A percentile compares a stretch with the other conserved stretches of the same genome.
These are phyloP conservation scores for Periconia macrospinosa DNA, from an alignment of 2,329 filamentous ascomycete genomes.

Conservation along the genomic window DNA sequence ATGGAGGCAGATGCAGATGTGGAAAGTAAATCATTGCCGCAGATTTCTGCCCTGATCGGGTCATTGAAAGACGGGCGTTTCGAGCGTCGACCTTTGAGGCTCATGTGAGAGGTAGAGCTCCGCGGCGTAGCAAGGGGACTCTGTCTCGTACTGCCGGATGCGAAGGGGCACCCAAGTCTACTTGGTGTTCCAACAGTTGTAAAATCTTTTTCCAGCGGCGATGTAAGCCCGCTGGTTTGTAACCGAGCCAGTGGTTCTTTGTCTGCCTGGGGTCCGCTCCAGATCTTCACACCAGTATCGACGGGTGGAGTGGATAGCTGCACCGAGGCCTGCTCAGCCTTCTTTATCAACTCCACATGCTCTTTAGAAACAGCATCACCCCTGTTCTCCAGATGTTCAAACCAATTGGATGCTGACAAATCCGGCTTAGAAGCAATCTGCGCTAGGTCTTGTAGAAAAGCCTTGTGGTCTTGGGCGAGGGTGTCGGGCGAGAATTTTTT, in stretches of 20 bases:
- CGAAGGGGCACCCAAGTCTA: slow-evolving; percentile 80
- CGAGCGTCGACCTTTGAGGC: slow-evolving; percentile 39
- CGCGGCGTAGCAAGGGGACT: slow-evolving; percentile 47
- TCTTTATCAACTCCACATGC: slow-evolving; percentile 36
- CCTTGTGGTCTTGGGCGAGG: slow-evolving; percentile 42
- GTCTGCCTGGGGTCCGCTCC: slow-evolving; percentile 44
- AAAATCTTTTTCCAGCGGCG: slow-evolving; percentile 79
- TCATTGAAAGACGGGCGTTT: slow-evolving; percentile 47
- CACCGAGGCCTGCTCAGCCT: slow-evolving; percentile 36
- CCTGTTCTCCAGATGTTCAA: slow-evolving; percentile 37
- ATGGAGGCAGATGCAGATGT: slow-evolving; percentile 49
- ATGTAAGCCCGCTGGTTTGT: slow-evolving; percentile 41
- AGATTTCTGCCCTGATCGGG: slow-evolving; percentile 46
- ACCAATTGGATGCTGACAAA: slow-evolving; percentile 31
- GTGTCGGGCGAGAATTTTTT: slow-evolving; percentile 44
- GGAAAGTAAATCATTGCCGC: slow-evolving; percentile 47
- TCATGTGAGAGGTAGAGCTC: slow-evolving; percentile 44
- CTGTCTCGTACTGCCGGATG: slow-evolving; percentile 50
- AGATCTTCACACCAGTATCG: slow-evolving; percentile 41
- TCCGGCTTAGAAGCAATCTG: slow-evolving; percentile 33
- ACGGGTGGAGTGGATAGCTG: slow-evolving; percentile 25
- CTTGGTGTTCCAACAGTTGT: slow-evolving; percentile 83
- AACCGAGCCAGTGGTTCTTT: slow-evolving; percentile 23
- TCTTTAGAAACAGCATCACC: slow-evolving; percentile 38
- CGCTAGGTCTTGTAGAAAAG: slow-evolving; percentile 44